Evolutionary conservation across 177 flowering plant genomes (phyloP).

Genomic region (Vitis hybrid): DNA sequence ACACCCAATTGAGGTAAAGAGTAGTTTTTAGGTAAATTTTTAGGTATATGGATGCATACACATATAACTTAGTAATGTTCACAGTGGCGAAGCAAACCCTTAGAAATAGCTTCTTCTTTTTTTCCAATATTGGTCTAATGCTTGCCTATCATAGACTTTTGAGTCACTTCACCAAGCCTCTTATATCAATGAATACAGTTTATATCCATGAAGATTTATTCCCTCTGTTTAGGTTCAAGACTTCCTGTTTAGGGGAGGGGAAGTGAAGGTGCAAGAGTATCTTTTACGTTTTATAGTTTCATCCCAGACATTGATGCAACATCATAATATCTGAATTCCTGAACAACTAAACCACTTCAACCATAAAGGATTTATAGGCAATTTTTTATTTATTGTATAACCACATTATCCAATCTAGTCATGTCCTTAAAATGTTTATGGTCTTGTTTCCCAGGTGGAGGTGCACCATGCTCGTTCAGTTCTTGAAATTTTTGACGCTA

Average conservation of each 20-base stretch:
- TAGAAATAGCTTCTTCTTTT: not conserved
- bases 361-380: not conserved
- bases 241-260: not conserved
- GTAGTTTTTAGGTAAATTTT: not conserved
- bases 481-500: slow-evolving; percentile 21
- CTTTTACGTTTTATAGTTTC: too few relatives aligned
- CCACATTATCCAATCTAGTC: not conserved
- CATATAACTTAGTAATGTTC: not conserved
- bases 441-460: slow-evolving; percentile 18
- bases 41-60: too few relatives aligned
- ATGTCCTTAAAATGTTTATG: not conserved
- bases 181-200: too few relatives aligned
- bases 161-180: too few relatives aligned
- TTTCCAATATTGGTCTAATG: too few relatives aligned
- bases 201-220: too few relatives aligned
- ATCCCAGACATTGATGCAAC: not conserved
- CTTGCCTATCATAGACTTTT: too few relatives aligned
- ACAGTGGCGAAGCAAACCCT: not conserved
- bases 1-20: slow-evolving; percentile 28
- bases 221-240: too few relatives aligned
- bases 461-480: slow-evolving; percentile 24
- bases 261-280: too few relatives aligned
- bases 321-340: not conserved
- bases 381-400: not conserved
- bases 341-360: not conserved